Evolutionary conservation across 2,329 filamentous ascomycete genomes (phyloP).

Genomic region (Cladophialophora yegresii): DNA sequence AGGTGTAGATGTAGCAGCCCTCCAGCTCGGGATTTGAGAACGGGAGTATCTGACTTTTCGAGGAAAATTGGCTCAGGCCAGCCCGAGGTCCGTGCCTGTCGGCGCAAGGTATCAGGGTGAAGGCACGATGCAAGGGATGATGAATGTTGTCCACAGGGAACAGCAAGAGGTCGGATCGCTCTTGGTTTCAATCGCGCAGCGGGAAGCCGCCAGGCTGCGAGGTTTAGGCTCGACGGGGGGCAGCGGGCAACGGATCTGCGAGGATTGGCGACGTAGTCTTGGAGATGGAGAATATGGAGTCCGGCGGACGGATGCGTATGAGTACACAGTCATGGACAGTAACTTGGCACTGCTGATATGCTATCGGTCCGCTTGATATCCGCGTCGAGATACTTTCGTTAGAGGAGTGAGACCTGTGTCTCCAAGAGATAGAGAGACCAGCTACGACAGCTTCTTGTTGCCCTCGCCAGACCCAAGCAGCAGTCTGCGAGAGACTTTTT

Average conservation of each 20-base stretch:
- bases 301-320: slow-evolving; percentile 6
- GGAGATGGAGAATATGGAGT: slow-evolving; percentile 15
- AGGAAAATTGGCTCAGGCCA: slow-evolving; percentile 16
- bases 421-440: not conserved
- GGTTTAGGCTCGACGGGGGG: slow-evolving; percentile 12
- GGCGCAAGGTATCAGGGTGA: not conserved
- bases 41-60: slow-evolving; percentile 5
- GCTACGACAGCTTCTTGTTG: not conserved
- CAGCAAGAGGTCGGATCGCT: not conserved
- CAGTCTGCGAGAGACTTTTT: slow-evolving; percentile 2
- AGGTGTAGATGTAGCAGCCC: slow-evolving; percentile 11
- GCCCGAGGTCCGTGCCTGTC: slow-evolving; percentile 14
- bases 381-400: slow-evolving; percentile 15
- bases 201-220: slow-evolving; percentile 1
- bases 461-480: not conserved
- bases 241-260: slow-evolving; percentile 21
- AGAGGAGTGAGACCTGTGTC: not conserved
- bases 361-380: slow-evolving; percentile 24
- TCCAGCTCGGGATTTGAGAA: slow-evolving; percentile 7
- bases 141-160: not conserved
- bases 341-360: slow-evolving; percentile 1
- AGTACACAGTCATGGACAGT: not conserved
- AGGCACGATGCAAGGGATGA: slow-evolving; percentile 12
- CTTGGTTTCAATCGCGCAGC: slow-evolving; percentile 5
- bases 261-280: slow-evolving; percentile 23